Percentiles rank a stretch among this genome's conserved stretches.
Evolutionary conservation across 1,284 basidiomycete genomes (phyloP).

Genomic region (Malassezia vespertilionis): DNA sequence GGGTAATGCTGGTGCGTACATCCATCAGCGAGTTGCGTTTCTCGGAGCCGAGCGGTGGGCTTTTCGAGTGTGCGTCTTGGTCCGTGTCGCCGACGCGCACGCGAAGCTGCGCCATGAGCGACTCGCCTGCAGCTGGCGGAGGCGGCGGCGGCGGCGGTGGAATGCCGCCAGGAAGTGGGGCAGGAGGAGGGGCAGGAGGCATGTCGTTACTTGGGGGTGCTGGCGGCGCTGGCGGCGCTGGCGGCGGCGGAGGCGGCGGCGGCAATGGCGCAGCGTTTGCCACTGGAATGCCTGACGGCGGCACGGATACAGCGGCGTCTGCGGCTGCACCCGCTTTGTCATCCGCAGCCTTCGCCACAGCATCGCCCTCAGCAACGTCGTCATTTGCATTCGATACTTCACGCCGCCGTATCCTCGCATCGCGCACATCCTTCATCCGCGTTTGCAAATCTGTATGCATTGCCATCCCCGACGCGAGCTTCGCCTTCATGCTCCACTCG

Average conservation of each 20-base stretch:
- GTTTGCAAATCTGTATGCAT: conserved; percentile 36
- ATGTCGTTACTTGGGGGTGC: background rate
- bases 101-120: conserved; percentile 19
- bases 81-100: conserved; percentile 11
- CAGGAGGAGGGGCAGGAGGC: background rate
- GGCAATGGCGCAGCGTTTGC: conserved; percentile 3
- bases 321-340: background rate
- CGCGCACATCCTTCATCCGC: conserved; percentile 40
- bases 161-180: background rate
- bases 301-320: background rate
- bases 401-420: conserved; percentile 18
- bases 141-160: conserved; percentile 20
- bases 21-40: conserved; percentile 24
- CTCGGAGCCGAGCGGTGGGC: background rate
- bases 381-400: conserved; percentile 1
- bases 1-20: conserved; percentile 33
- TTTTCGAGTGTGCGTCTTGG: too few relatives aligned
- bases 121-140: conserved; percentile 19
- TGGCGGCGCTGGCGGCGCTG: conserved; percentile 13
- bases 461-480: conserved; percentile 41
- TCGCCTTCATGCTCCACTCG: conserved; percentile 45
- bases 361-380: background rate
- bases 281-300: too few relatives aligned
- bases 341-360: background rate
- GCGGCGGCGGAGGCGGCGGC: conserved; percentile 22